phyloP scores from a whole-genome alignment of 495 filamentous ascomycete species.

The Podospora appendiculata region DNA sequence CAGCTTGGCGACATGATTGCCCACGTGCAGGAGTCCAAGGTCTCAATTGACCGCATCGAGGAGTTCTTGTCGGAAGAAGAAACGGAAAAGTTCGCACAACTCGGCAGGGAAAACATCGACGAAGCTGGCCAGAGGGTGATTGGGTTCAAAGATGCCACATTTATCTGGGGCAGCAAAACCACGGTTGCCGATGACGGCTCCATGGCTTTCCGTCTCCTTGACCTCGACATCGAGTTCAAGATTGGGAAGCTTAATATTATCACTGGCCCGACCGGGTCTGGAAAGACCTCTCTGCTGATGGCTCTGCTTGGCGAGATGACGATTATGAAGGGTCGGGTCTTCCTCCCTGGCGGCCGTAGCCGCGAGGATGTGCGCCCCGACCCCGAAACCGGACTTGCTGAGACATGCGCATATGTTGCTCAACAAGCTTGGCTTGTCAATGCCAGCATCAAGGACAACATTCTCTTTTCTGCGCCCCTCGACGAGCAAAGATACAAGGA shows the following conservation, averaged over 20 bases:
- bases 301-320: constrained; percentile 97
- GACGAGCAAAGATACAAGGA: constrained; percentile 80
- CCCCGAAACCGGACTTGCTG: constrained; percentile 77
- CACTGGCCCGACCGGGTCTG: constrained; percentile 85
- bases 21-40: constrained; percentile 95
- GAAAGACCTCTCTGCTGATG: constrained; percentile 95
- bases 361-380: constrained; percentile 76
- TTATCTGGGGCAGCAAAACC: constrained; percentile 79
- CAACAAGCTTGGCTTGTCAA: constrained; percentile 98
- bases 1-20: constrained; percentile 99
- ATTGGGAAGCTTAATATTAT: constrained; percentile 82
- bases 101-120: constrained; percentile 54
- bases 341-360: constrained; percentile 73
- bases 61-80: constrained; percentile 92
- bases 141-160: constrained; percentile 75
- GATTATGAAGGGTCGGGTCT: constrained; percentile 68
- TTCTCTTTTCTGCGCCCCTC: constrained; percentile 78
- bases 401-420: constrained; percentile 93
- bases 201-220: constrained; percentile 72
- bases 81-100: constrained; percentile 91
- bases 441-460: constrained; percentile 92
- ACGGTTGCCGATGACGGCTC: constrained; percentile 49
- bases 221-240: constrained; percentile 69
- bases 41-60: constrained; percentile 94
- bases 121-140: constrained; percentile 58